Evolutionary conservation across 768 basidiomycete genomes (phyloP).

Genomic region (Auricularia sp.): DNA sequence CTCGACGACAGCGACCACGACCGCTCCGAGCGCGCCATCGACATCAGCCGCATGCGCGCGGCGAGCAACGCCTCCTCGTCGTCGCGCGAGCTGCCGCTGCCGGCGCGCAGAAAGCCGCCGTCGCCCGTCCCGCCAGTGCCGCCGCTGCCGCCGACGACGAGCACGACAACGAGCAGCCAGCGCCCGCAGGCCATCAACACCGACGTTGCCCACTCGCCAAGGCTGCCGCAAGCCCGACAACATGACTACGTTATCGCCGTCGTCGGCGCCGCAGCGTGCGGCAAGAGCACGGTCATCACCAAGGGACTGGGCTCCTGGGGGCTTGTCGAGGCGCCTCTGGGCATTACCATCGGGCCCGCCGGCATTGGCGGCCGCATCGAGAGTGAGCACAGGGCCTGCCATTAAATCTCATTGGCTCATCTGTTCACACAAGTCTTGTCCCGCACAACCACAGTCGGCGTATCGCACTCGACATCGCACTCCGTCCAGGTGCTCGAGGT

Average conservation of each 20-base stretch:
- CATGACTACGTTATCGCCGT: conserved; percentile 42
- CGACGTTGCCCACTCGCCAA: neutral
- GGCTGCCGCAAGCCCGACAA: neutral
- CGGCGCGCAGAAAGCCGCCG: neutral
- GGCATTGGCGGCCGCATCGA: neutral
- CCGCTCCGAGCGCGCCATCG: neutral
- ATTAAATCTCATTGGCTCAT: neutral
- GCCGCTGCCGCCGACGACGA: neutral
- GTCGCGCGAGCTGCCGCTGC: neutral
- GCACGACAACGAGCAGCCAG: neutral
- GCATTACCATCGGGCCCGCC: neutral
- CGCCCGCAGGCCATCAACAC: neutral
- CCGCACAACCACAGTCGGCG: neutral
- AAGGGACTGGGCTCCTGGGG: conserved; percentile 62
- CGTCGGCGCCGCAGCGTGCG: conserved; percentile 67
- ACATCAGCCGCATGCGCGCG: neutral
- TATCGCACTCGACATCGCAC: neutral
- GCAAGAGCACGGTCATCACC: conserved; percentile 74
- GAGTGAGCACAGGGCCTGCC: neutral
- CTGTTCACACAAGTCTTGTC: neutral
- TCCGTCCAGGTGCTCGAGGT: neutral
- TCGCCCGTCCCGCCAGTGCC: neutral
- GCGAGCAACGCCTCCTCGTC: neutral
- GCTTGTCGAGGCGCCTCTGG: conserved; percentile 24
- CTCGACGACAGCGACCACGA: neutral